Base-by-base conservation (phyloP, 1,139 yeast genomes). In the Debaryomyces psychrophilus region DNA sequence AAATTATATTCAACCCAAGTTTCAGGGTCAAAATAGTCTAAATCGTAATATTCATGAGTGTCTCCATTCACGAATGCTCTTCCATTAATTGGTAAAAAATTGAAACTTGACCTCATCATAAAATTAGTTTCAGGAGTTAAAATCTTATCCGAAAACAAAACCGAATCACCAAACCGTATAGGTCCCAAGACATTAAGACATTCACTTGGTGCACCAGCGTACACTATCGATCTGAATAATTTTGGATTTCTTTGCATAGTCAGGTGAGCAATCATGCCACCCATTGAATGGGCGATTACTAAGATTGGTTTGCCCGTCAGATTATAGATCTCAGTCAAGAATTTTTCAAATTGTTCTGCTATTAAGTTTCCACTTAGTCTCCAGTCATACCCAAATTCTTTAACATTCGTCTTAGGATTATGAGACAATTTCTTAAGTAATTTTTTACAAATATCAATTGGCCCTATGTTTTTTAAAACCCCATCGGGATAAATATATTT, bases 351-450 rank as follows among this genome's bases (percentile, higher is more conserved):
- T 52, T 82, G 76, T 7, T 66, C 60, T 5, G 88, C 70, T 20
- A 77, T 46, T 7, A 62, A 45, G 33, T 82, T 87, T 2, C 83
- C 76, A 7, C 93, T 83, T 8, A 90, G 67, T 57, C 97, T 76
- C 97, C 97, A 90, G 67, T 90, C 97, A 61, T 90, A 90, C 5
- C 96, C 95, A 66, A 85, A 90, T 49, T 87, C 87, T 49, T 81
- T 79, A 2, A 89, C 83, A 23, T 70, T 77, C 8, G 87, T 79
- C 12, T 79, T 81, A 2, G 89, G 85, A 56, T 83, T 86, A 5
- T 71, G 57, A 2, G 66, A 62, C 36, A 90, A 64, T 53, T 72
- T 79, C 44, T 79, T 78, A 37, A 86, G 76, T 43, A 90, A 68
- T 53, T 76, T 78, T 49, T 78, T 76, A 41, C 92, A 80, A 11